Evolutionary conservation across 2,329 filamentous ascomycete species (phyloP).

Genomic region (Sporothrix mexicana): DNA sequence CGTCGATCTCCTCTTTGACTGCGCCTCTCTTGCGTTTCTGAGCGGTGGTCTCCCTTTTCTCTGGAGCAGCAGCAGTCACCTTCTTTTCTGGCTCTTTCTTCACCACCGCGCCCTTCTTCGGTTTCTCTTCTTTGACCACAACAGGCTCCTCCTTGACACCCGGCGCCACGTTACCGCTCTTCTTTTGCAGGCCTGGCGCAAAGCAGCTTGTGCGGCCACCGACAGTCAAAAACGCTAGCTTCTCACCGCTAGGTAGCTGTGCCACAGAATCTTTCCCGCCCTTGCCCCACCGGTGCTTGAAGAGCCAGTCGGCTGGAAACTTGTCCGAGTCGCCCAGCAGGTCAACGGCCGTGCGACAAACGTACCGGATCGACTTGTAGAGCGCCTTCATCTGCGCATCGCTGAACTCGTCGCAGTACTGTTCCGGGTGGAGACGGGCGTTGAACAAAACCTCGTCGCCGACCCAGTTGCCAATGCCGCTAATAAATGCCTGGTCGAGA

Average conservation of each 20-base stretch:
- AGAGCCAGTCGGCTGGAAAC: conserved; percentile 88
- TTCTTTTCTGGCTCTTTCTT: conserved; percentile 40
- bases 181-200: conserved; percentile 85
- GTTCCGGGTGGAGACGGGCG: conserved; percentile 86
- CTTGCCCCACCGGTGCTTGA: conserved; percentile 88
- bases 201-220: conserved; percentile 91
- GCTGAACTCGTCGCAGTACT: conserved; percentile 83
- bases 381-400: conserved; percentile 73
- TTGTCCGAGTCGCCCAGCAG: conserved; percentile 79
- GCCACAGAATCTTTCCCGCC: conserved; percentile 73
- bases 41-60: conserved; percentile 36
- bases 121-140: conserved; percentile 41
- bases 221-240: conserved; percentile 84
- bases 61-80: conserved; percentile 36
- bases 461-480: conserved; percentile 97
- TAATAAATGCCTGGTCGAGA: conserved; percentile 85
- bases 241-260: conserved; percentile 80
- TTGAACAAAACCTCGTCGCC: conserved; percentile 93
- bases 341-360: conserved; percentile 81
- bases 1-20: conserved; percentile 13
- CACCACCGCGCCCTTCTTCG: conserved; percentile 35
- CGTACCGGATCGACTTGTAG: conserved; percentile 74
- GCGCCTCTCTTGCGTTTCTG: conserved; percentile 34
- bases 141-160: conserved; percentile 53
- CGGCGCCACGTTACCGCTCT: conserved; percentile 57